Evolutionary conservation across 73 alveolate species (phyloP).

Genomic region (Stentor coeruleus): DNA sequence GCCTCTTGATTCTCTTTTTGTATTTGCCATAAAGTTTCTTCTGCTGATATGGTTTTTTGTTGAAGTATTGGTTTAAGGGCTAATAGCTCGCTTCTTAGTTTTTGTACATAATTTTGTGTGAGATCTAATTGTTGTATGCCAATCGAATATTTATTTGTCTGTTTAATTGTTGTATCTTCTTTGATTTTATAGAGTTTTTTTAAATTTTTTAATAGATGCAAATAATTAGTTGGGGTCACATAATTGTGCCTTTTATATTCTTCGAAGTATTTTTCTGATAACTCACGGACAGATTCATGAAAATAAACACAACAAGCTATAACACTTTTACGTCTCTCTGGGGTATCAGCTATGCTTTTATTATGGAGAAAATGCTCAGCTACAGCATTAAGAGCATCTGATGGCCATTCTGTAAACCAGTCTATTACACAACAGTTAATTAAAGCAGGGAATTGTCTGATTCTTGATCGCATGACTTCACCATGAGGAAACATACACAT

Average conservation of each 20-base stretch:
- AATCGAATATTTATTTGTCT: constrained; percentile 72
- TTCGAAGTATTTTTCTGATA: constrained; percentile 34
- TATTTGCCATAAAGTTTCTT: constrained; percentile 71
- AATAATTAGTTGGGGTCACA: constrained; percentile 55
- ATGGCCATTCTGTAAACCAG: constrained; percentile 80
- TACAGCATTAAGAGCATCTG: constrained; percentile 55
- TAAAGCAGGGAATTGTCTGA: constrained; percentile 79
- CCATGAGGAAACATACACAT: constrained; percentile 70
- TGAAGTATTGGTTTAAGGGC: constrained; percentile 88
- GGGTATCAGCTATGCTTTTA: constrained; percentile 23
- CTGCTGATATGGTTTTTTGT: constrained; percentile 83
- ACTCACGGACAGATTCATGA: constrained; percentile 55
- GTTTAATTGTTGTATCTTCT: constrained; percentile 40
- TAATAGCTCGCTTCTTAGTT: constrained; percentile 80
- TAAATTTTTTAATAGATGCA: constrained; percentile 56
- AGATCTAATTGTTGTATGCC: constrained; percentile 87
- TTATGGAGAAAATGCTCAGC: constrained; percentile 43
- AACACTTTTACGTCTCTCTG: constrained; percentile 32
- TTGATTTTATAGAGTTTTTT: constrained; percentile 48
- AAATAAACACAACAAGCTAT: constrained; percentile 78
- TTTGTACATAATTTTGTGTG: constrained; percentile 78
- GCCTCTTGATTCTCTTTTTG: constrained; percentile 84
- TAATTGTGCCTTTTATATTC: constrained; percentile 40
- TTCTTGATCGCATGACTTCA: constrained; percentile 53
- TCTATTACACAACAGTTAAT: constrained; percentile 84